A percentile compares a stretch with the other conserved stretches of the same genome.
These are phyloP conservation scores for Trypanosoma lewisi DNA, from an alignment of 208 protist species.

Conservation along the genomic window DNA sequence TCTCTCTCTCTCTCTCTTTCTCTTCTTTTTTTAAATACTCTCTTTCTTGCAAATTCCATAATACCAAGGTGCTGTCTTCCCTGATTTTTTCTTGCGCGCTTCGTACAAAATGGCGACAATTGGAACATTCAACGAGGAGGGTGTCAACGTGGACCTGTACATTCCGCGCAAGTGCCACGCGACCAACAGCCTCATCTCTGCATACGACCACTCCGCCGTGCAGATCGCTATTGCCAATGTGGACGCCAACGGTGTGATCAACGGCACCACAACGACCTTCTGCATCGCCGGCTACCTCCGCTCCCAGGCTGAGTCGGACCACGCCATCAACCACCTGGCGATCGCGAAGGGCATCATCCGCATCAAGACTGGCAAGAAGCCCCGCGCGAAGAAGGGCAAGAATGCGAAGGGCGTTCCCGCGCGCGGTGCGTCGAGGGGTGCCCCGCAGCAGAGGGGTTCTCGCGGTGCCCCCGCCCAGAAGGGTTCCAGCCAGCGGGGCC, in stretches of 20 bases:
- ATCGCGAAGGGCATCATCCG: slow-evolving; percentile 78
- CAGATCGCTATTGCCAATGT: slow-evolving; percentile 96
- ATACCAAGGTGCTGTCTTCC: too few species aligned
- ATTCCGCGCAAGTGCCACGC: slow-evolving; percentile 97
- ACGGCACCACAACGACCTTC: slow-evolving; percentile 91
- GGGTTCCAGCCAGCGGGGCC: slow-evolving; percentile 26
- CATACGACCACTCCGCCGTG: slow-evolving; percentile 94
- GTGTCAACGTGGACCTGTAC: slow-evolving; percentile 94
- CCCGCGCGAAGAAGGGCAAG: slow-evolving; percentile 53
- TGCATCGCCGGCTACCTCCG: slow-evolving; percentile 95
- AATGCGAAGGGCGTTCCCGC: slow-evolving; percentile 32
- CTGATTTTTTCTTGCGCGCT: slow-evolving; percentile 7
- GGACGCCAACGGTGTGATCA: slow-evolving; percentile 86
- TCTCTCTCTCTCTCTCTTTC: too few species aligned
- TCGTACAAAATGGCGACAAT: slow-evolving; percentile 72
- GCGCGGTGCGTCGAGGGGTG: slow-evolving; percentile 10
- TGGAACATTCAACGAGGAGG: slow-evolving; percentile 91
- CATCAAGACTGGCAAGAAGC: slow-evolving; percentile 86
- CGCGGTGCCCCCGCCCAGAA: slow-evolving; percentile 17
- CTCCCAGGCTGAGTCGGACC: slow-evolving; percentile 91
- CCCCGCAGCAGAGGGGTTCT: slow-evolving; percentile 8
- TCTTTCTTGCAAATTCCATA: too few species aligned
- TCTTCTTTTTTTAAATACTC: too few species aligned
- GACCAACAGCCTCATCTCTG: slow-evolving; percentile 93
- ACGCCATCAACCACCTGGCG: slow-evolving; percentile 93